Evolutionary conservation across 1,284 basidiomycete species (phyloP).

Genomic region (Taiwanofungus camphoratus): DNA sequence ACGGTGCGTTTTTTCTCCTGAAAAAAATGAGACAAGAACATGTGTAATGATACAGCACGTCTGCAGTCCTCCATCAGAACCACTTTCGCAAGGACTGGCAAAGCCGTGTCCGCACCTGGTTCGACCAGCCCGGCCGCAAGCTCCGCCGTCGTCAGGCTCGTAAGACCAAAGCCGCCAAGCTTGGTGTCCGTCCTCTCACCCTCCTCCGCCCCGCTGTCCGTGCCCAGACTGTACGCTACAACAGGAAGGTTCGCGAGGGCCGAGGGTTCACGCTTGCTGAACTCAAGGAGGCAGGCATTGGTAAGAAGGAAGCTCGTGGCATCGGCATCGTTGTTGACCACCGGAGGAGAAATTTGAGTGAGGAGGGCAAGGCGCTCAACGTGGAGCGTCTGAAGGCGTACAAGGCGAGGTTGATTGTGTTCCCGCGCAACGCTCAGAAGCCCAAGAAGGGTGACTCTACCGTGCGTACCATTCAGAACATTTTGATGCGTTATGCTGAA

Average conservation of each 20-base stretch:
- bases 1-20: conserved; percentile 46
- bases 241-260: conserved; percentile 95
- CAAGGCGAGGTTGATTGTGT: conserved; percentile 83
- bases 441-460: conserved; percentile 92
- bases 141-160: conserved; percentile 93
- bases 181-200: conserved; percentile 89
- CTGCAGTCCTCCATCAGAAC: conserved; percentile 80
- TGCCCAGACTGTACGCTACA: conserved; percentile 97
- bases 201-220: conserved; percentile 97
- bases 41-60: not conserved
- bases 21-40: not conserved
- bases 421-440: conserved; percentile 95
- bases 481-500: not conserved
- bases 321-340: conserved; percentile 97
- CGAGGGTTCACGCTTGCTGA: conserved; percentile 95
- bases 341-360: conserved; percentile 94
- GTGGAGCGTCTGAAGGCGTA: conserved; percentile 94
- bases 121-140: conserved; percentile 98
- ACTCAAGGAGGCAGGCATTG: conserved; percentile 93
- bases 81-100: conserved; percentile 99
- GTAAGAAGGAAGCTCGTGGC: conserved; percentile 89
- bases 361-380: conserved; percentile 96
- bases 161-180: conserved; percentile 85
- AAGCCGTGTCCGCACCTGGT: conserved; percentile 93
- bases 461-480: conserved; percentile 43